Conservation (phyloP, 768 basidiomycete species). For the Boletus vinaceobasis region DNA sequence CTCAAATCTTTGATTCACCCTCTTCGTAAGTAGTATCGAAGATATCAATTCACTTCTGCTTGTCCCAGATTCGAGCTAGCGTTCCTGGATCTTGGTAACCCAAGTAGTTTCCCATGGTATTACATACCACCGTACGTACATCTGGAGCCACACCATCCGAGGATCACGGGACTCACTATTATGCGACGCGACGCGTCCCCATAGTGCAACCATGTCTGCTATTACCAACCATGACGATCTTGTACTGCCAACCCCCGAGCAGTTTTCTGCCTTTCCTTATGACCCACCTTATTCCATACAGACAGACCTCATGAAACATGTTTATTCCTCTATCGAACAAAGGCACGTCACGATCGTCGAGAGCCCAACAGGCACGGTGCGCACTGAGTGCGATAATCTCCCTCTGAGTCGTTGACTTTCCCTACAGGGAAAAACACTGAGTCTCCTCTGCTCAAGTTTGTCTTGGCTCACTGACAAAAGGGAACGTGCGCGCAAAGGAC, state of each 20-base stretch:
- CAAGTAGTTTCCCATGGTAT: background rate
- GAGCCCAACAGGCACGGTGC: slow-evolving; percentile 85
- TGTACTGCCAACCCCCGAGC: slow-evolving; percentile 55
- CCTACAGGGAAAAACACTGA: slow-evolving; percentile 82
- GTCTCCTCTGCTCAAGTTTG: slow-evolving; percentile 70
- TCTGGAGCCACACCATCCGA: background rate
- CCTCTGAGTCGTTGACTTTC: background rate
- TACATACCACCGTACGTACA: background rate
- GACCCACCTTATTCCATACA: slow-evolving; percentile 82
- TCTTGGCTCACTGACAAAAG: slow-evolving; percentile 74
- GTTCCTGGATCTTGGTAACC: slow-evolving; percentile 11
- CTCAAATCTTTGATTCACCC: slow-evolving; percentile 14
- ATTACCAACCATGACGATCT: slow-evolving; percentile 20
- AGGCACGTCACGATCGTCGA: slow-evolving; percentile 78
- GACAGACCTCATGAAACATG: slow-evolving; percentile 79
- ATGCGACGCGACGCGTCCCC: slow-evolving; percentile 10
- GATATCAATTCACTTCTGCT: slow-evolving; percentile 7
- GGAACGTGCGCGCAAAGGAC: slow-evolving; percentile 65
- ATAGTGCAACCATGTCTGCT: background rate
- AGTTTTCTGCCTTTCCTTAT: slow-evolving; percentile 83
- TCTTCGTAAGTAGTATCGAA: slow-evolving; percentile 2
- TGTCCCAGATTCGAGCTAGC: background rate
- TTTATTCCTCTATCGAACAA: slow-evolving; percentile 77
- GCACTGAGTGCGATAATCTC: slow-evolving; percentile 14
- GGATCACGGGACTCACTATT: slow-evolving; percentile 9